Evolutionary conservation across 176 grass and related monocot genomes (phyloP).

Genomic region (Oryza nivara): DNA sequence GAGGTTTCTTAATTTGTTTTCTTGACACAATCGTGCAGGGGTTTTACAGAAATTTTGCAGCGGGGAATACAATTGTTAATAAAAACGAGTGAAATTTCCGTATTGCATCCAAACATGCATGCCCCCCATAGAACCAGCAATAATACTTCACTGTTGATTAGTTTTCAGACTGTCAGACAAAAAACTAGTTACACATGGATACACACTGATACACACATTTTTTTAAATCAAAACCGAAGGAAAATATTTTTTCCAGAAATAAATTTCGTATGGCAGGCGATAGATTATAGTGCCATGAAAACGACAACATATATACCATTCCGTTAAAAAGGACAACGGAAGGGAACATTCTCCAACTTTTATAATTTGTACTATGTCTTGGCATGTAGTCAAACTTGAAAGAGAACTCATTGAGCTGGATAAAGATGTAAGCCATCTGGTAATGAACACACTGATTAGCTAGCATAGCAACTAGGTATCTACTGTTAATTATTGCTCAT

Average conservation of each 20-base stretch:
- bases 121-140: neutral
- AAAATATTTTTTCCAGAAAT: neutral
- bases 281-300: conserved; percentile 25
- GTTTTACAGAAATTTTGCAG: neutral
- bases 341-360: conserved; percentile 20
- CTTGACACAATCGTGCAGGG: neutral
- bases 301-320: conserved; percentile 1
- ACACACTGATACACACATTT: neutral
- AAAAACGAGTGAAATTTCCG: neutral
- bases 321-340: neutral
- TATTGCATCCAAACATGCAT: neutral
- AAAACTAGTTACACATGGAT: neutral
- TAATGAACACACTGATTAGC: conserved; percentile 17
- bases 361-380: no score
- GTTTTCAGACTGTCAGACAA: neutral
- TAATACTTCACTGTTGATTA: neutral
- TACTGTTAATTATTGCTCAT: neutral
- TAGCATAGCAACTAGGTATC: neutral
- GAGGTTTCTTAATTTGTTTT: neutral
- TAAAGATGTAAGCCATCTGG: conserved; percentile 34
- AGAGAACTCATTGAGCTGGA: conserved; percentile 26
- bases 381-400: neutral
- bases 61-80: neutral
- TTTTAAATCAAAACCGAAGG: neutral
- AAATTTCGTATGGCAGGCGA: neutral